Percentiles rank a stretch among this genome's conserved stretches.
Evolutionary conservation across 2,329 filamentous ascomycete genomes (phyloP).

Genomic region (Colletotrichum theobromicola): DNA sequence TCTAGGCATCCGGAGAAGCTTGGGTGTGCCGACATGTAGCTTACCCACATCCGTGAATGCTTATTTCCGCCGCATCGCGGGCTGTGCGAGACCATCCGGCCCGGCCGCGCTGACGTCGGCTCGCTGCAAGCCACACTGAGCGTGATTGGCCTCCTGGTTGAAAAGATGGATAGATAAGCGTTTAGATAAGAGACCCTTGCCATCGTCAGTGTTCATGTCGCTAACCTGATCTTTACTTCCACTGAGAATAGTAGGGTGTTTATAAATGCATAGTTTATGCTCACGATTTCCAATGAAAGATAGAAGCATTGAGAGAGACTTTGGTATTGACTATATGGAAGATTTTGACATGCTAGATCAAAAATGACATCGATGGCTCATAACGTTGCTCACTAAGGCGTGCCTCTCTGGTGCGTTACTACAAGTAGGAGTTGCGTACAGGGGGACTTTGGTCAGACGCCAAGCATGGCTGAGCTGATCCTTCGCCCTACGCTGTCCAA

Average conservation of each 20-base stretch:
- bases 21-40: background rate
- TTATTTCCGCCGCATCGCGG: background rate
- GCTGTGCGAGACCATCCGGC: background rate
- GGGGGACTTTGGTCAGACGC: background rate
- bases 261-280: too few relatives aligned
- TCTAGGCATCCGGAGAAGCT: background rate
- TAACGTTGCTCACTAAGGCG: rapidly evolving
- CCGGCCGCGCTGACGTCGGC: background rate
- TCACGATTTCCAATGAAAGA: too few relatives aligned
- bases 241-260: background rate
- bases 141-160: background rate
- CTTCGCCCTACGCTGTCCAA: background rate
- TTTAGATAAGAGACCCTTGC: background rate
- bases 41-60: background rate
- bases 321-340: background rate
- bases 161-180: background rate
- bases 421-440: background rate
- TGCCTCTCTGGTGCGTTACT: background rate
- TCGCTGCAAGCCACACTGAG: background rate
- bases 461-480: background rate
- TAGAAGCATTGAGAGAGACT: too few relatives aligned
- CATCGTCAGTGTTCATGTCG: background rate
- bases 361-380: rapidly evolving
- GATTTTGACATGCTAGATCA: rapidly evolving
- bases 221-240: background rate